Evolutionary conservation across 2,329 filamentous ascomycete species (phyloP), one percentile per base, ranked within the genome.

Genomic region (Alternaria dauci): DNA sequence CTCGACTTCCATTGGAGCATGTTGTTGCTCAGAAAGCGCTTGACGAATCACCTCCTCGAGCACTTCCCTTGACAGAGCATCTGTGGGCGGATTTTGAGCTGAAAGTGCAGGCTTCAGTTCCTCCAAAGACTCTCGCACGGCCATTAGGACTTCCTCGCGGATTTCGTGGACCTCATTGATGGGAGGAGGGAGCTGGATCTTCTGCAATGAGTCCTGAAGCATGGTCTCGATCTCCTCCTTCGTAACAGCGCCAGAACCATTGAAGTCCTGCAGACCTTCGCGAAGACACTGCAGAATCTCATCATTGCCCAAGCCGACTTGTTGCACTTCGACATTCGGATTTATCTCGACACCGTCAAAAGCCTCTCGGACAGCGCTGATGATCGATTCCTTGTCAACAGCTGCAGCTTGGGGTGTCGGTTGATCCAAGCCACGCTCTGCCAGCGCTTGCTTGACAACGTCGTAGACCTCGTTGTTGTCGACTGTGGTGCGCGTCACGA

Each of bases 401-500:
- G 60, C 59, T 4, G 67, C 64, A 5, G 65, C 66, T 46, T 72
- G 71, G 3, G 71, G 63, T 5, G 87, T 84, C 68, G 91, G 60
- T 16, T 72, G 68, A 51, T 78, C 76, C 4, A 79, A 63, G 7
- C 75, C 76, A 16, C 76, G 90, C 62, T 91, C 87, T 12, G 84
- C 82, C 16, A 91, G 74, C 3, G 93, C 94, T 55, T 89, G 88
- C 68, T 91, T 91, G 72, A 97, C 88, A 18, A 92, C 90, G 61
- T 91, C 91, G 77, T 96, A 95, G 39, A 97, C 89, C 73, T 96
- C 92, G 58, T 93, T 88, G 73, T 91, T 92, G 75, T 95, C 91
- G 58, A 94, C 83, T 1, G 85, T 86, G 51, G 86, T 86, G 34
- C 86, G 83, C 18, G 90, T 88, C 16, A 88, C 83, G 0, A 84